phyloP scores from a whole-genome alignment of 176 grass and related monocot species.

The Oryza glumipatula region DNA sequence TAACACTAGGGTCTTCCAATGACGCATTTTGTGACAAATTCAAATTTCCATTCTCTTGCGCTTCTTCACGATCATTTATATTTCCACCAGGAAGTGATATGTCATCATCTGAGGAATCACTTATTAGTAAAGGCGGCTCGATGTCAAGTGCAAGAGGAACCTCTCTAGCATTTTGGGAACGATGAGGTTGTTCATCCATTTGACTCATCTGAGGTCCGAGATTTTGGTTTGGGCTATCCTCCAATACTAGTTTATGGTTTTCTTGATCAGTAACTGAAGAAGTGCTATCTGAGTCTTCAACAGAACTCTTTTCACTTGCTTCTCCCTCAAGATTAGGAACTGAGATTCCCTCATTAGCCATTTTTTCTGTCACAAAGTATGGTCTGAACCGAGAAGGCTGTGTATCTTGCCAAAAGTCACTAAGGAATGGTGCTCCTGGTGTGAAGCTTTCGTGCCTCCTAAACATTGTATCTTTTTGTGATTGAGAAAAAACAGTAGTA shows the following conservation, averaged over 20 bases:
- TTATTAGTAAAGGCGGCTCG: slow-evolving; percentile 42
- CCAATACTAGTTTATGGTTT: slow-evolving; percentile 47
- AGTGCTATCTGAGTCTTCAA: slow-evolving; percentile 47
- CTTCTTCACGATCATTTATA: slow-evolving; percentile 42
- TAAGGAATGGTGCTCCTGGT: slow-evolving; percentile 50
- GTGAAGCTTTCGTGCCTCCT: slow-evolving; percentile 76
- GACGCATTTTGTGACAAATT: background rate
- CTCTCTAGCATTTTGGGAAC: slow-evolving; percentile 6
- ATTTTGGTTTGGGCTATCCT: slow-evolving; percentile 34
- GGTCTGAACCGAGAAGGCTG: slow-evolving; percentile 48
- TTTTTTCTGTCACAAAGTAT: slow-evolving; percentile 57
- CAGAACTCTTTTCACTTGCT: slow-evolving; percentile 47
- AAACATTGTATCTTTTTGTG: slow-evolving; percentile 44
- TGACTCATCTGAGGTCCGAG: background rate
- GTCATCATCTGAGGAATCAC: slow-evolving; percentile 56
- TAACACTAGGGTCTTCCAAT: slow-evolving; percentile 9
- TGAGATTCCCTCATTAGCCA: slow-evolving; percentile 29
- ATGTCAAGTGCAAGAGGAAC: slow-evolving; percentile 30
- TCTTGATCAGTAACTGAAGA: slow-evolving; percentile 53
- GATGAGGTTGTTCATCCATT: slow-evolving; percentile 10
- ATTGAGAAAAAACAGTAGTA: slow-evolving; percentile 19
- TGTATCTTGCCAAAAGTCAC: slow-evolving; percentile 45
- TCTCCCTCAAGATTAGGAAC: slow-evolving; percentile 35
- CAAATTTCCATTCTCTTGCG: slow-evolving; percentile 21
- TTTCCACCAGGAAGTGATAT: slow-evolving; percentile 45